Evolutionary conservation across 1,284 basidiomycete genomes (phyloP), one percentile per base, ranked within the genome.

Genomic region (Tremellales sp.): DNA sequence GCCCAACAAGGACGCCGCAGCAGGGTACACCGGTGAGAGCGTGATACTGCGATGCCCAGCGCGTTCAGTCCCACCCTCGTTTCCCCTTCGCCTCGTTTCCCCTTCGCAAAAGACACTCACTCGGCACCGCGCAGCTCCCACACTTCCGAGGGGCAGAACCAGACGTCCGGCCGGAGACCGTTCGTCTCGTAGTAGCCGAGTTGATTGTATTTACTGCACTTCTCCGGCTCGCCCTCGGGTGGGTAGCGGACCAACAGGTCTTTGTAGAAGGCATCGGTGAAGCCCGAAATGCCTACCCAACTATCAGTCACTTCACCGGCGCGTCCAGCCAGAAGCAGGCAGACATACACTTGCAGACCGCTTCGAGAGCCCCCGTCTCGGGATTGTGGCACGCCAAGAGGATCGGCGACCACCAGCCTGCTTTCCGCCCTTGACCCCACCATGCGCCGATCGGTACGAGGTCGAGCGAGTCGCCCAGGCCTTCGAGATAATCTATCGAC

Each of bases 81-180:
- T 2, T 2, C 40, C 24, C 29, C 13, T 18, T 28, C 5, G 16
- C 32, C 16, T 28, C 6, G 26, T 10, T 22, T 5, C 13, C 24
- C 26, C 13, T 3, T n/a, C 22, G 10, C 34, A 26, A 25, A 12
- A 34, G 28, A 27, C 16, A 65, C 72, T 54, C 46, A 88, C 86
- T 93, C 89, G 43, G 92, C 90, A 16, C 89, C 89, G 19, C 86
- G 79, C 50, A 95, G 85, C 73, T 94, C 89, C 89, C 90, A 93
- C 5, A 92, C 87, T 66, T 93, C 87, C 48, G 75, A 75, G 4
- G 92, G 91, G 54, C 79, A 78, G 70, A 93, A 92, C 77, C 86
- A 93, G 3, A 92, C 81, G 52, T 86, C 81, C 0, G 92, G 92
- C 41, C 70, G 77, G 24, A 88, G 80, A 0, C 83, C 89, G 63